Percentiles rank a stretch among this genome's conserved stretches.
Conservation (phyloP, 768 basidiomycete genomes). For the Lyophyllum semitale region DNA sequence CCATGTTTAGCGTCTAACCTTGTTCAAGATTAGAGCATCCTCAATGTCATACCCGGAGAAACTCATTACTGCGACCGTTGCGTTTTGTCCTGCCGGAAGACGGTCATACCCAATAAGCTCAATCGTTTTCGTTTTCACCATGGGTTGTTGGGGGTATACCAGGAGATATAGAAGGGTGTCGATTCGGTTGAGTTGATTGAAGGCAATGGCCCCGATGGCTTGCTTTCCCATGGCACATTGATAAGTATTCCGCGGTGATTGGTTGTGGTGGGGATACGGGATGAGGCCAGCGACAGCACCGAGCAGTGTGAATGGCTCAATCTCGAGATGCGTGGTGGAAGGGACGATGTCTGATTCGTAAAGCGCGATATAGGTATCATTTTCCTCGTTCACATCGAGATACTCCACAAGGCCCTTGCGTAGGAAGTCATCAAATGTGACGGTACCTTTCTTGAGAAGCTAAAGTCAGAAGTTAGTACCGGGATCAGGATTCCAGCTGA, state of each 20-base stretch:
- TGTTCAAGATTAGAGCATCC: constrained; percentile 96
- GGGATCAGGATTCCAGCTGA: constrained; percentile 10
- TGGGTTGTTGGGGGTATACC: constrained; percentile 97
- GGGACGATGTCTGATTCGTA: constrained; percentile 86
- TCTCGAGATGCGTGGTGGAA: constrained; percentile 92
- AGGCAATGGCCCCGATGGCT: constrained; percentile 97
- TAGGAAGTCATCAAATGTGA: constrained; percentile 94
- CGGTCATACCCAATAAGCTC: constrained; percentile 96
- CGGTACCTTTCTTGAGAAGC: constrained; percentile 76
- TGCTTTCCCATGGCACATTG: constrained; percentile 99
- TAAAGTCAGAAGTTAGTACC: constrained; percentile 28
- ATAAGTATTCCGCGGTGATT: constrained; percentile 98
- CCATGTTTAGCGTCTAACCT: constrained; percentile 41
- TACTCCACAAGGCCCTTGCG: constrained; percentile 93
- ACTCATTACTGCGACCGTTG: constrained; percentile 98
- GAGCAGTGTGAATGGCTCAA: constrained; percentile 96
- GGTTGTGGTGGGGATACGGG: constrained; percentile 99
- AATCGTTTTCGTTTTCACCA: constrained; percentile 99
- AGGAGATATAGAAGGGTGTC: constrained; percentile 97
- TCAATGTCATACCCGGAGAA: constrained; percentile 99
- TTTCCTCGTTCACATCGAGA: constrained; percentile 98
- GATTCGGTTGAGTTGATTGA: constrained; percentile 96
- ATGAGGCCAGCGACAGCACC: constrained; percentile 98
- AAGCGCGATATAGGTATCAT: constrained; percentile 93
- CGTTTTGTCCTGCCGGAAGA: constrained; percentile 97